Evolutionary conservation across 2,329 filamentous ascomycete species (phyloP).

Genomic region (Sporothrix curviconia): DNA sequence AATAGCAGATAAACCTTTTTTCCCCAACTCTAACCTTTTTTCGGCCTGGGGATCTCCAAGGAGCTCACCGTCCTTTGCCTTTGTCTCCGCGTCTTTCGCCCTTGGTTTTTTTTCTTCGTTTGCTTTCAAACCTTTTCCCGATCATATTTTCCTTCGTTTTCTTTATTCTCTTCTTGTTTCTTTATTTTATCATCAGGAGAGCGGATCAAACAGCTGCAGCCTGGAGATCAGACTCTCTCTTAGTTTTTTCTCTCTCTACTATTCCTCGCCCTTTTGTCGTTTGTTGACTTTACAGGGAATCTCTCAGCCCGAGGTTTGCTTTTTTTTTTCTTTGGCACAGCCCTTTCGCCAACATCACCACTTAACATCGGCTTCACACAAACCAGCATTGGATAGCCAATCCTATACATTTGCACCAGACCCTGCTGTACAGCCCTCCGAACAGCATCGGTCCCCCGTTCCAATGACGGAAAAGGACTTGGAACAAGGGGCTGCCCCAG

Average conservation of each 20-base stretch:
- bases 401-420: not conserved
- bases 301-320: not conserved
- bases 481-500: conserved; percentile 16
- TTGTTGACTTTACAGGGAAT: not conserved
- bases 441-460: not conserved
- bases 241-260: too few species aligned
- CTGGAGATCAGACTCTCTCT: not conserved
- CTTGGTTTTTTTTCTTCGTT: not conserved
- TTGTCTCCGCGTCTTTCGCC: not conserved
- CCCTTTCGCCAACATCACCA: conserved; percentile 4
- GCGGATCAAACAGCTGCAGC: too few species aligned
- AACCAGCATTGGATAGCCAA: not conserved
- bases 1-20: conserved; percentile 4
- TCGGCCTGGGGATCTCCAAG: not conserved
- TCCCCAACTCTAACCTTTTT: not conserved
- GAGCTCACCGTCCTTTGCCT: not conserved
- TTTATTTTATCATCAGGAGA: too few species aligned
- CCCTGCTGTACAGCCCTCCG: not conserved
- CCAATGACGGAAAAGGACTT: conserved; percentile 21
- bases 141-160: too few species aligned
- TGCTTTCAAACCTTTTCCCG: too few species aligned
- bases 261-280: too few species aligned
- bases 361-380: not conserved
- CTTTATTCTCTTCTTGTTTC: not conserved
- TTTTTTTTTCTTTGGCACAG: not conserved